These are phyloP conservation scores for Obba rivulosa DNA, from an alignment of 768 basidiomycete species.

Conservation along the genomic window DNA sequence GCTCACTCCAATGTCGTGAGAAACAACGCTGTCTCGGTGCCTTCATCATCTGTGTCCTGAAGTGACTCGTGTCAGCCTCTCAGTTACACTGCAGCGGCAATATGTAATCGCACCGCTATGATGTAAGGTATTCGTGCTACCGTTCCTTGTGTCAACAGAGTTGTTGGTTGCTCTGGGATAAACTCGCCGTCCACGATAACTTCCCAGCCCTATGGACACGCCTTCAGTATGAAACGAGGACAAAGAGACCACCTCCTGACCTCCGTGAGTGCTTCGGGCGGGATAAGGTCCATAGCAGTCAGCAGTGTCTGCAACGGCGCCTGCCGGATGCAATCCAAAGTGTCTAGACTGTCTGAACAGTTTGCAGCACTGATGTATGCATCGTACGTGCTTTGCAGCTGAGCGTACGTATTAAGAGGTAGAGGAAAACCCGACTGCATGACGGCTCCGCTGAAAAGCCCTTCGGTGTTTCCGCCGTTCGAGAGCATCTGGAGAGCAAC, in stretches of 20 bases:
- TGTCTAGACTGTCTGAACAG: slow-evolving; percentile 29
- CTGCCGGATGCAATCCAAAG: slow-evolving; percentile 35
- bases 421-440: slow-evolving; percentile 23
- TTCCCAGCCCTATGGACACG: too few species aligned
- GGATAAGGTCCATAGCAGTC: slow-evolving; percentile 27
- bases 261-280: slow-evolving; percentile 17
- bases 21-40: too few species aligned
- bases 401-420: slow-evolving; percentile 5
- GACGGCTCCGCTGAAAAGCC: slow-evolving; percentile 31
- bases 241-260: background rate
- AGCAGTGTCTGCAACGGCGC: slow-evolving; percentile 27
- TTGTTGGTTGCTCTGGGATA: slow-evolving; percentile 5
- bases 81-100: background rate
- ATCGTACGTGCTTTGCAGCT: slow-evolving; percentile 35
- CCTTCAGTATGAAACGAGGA: too few species aligned
- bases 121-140: slow-evolving; percentile 7
- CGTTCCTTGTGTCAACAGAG: slow-evolving; percentile 10
- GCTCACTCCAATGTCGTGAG: too few species aligned
- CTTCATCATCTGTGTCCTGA: too few species aligned
- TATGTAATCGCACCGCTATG: slow-evolving; percentile 5
- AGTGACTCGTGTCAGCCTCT: too few species aligned
- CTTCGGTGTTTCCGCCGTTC: slow-evolving; percentile 21
- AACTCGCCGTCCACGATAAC: slow-evolving; percentile 1
- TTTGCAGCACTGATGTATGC: slow-evolving; percentile 30
- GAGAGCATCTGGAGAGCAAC: slow-evolving; percentile 24